These are phyloP conservation scores for slime mould (Dictyostelium discoideum) DNA, from an alignment of 78 protist species.

Conservation along the genomic window dicty_2.7 NC_007089.4:3232501-3233000, in stretches of 20 bases:
- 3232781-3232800: conserved; percentile 68
- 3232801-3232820: conserved; percentile 81
- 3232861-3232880: conserved; percentile 73
- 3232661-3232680: neutral
- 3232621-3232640: neutral
- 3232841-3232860: conserved; percentile 89
- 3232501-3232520: conserved; percentile 14
- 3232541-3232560: conserved; percentile 27
- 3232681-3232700: neutral
- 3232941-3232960: conserved; percentile 92
- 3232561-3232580: neutral
- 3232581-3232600: neutral
- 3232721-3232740: conserved; percentile 59
- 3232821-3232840: conserved; percentile 85
- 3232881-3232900: conserved; percentile 64
- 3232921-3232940: conserved; percentile 94
- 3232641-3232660: neutral
- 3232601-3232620: neutral
- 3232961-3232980: conserved; percentile 88
- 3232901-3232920: conserved; percentile 90
- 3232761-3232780: conserved; percentile 61
- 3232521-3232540: conserved; percentile 47
- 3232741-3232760: conserved; percentile 71
- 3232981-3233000: conserved; percentile 95
- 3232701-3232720: neutral